phyloP scores from a whole-genome alignment of 2,329 filamentous ascomycete species.

The Arthroderma uncinatum region DNA sequence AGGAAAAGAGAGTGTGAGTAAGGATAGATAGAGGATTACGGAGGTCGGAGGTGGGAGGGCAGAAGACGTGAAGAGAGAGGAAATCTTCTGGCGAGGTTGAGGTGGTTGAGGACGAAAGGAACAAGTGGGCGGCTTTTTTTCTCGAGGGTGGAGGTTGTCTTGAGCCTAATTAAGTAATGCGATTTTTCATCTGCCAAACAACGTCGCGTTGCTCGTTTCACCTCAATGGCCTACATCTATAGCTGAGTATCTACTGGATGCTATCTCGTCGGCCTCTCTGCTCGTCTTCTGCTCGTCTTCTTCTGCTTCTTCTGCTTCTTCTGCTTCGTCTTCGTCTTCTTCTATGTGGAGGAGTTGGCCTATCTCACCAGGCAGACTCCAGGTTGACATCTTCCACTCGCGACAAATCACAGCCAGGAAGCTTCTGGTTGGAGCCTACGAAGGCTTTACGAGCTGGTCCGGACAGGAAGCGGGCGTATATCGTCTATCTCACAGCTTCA shows the following conservation, averaged over 20 bases:
- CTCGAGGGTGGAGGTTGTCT: background rate
- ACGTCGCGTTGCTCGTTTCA: too few species aligned
- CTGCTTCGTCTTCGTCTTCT: background rate
- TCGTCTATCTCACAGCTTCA: background rate
- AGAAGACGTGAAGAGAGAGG: slow-evolving; percentile 29
- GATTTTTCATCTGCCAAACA: too few species aligned
- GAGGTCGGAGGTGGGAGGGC: slow-evolving; percentile 4
- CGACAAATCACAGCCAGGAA: background rate
- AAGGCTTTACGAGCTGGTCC: background rate
- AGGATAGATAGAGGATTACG: slow-evolving; percentile 14
- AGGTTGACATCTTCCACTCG: background rate
- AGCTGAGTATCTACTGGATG: too few species aligned
- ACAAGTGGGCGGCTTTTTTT: background rate
- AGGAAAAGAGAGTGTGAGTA: slow-evolving; percentile 14
- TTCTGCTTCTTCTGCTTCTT: background rate
- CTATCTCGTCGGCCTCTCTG: too few species aligned
- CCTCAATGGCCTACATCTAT: too few species aligned
- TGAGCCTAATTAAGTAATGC: background rate
- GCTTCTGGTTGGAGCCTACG: background rate
- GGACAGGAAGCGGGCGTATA: background rate
- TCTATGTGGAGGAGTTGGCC: background rate
- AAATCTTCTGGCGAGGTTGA: slow-evolving; percentile 39
- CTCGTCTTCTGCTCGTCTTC: too few species aligned
- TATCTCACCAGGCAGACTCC: background rate
- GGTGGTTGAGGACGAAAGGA: background rate